These are phyloP conservation scores for Phytophthora pistaciae DNA, from an alignment of 352 stramenopile genomes.

Conservation along the genomic window DNA sequence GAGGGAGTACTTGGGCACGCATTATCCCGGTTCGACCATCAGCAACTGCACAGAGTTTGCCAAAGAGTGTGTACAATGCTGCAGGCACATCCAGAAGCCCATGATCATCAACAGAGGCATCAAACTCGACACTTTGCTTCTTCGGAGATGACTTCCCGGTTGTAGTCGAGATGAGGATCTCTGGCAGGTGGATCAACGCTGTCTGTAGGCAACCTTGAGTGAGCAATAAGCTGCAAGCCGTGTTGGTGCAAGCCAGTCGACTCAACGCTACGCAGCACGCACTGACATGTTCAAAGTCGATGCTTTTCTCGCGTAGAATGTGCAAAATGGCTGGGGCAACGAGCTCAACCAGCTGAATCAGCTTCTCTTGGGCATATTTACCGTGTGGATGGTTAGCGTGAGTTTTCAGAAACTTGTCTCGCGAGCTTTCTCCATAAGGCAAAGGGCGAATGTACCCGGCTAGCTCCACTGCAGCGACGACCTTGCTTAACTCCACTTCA, in stretches of 20 bases:
- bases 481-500: constrained; percentile 47
- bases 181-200: constrained; percentile 62
- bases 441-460: constrained; percentile 68
- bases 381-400: constrained; percentile 36
- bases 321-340: constrained; percentile 65
- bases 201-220: constrained; percentile 63
- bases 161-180: constrained; percentile 42
- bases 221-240: constrained; percentile 54
- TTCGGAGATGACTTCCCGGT: constrained; percentile 17
- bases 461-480: constrained; percentile 66
- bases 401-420: constrained; percentile 53
- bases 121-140: constrained; percentile 29
- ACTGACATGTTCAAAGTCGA: constrained; percentile 40
- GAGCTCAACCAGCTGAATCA: constrained; percentile 57
- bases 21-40: constrained; percentile 68
- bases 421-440: constrained; percentile 57
- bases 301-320: constrained; percentile 62
- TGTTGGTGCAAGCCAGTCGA: constrained; percentile 70
- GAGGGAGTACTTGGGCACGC: constrained; percentile 67
- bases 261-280: constrained; percentile 69
- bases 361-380: constrained; percentile 52
- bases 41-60: constrained; percentile 66
- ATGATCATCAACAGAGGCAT: constrained; percentile 50
- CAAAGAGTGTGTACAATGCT: constrained; percentile 72
- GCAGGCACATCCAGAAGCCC: constrained; percentile 62